A percentile compares a stretch with the other conserved stretches of the same genome.
phyloP scores from a whole-genome alignment of 1,284 basidiomycete genomes.

The Tylopilus sp. region DNA sequence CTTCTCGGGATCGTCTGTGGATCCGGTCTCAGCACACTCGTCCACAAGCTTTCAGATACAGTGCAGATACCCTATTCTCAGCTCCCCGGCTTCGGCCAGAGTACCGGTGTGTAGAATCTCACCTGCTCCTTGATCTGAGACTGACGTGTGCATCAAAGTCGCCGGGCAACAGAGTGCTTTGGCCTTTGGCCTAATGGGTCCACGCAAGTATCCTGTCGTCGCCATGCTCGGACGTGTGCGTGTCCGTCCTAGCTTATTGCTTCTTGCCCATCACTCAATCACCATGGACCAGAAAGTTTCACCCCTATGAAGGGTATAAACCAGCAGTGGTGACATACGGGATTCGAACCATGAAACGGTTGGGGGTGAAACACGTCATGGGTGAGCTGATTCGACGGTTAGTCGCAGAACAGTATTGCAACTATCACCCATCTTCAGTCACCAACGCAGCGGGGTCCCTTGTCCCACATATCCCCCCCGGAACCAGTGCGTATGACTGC shows the following conservation, averaged over 20 bases:
- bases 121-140: neutral
- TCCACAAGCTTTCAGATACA: slow-evolving; percentile 49
- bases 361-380: slow-evolving; percentile 73
- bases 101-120: slow-evolving; percentile 53
- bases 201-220: slow-evolving; percentile 64
- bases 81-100: slow-evolving; percentile 67
- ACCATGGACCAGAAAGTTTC: slow-evolving; percentile 47
- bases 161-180: slow-evolving; percentile 72
- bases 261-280: neutral
- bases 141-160: slow-evolving; percentile 39
- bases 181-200: slow-evolving; percentile 73
- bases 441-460: slow-evolving; percentile 83
- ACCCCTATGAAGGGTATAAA: slow-evolving; percentile 77
- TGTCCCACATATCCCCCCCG: slow-evolving; percentile 68
- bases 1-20: slow-evolving; percentile 76
- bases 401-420: slow-evolving; percentile 1
- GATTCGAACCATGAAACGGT: slow-evolving; percentile 67
- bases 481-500: slow-evolving; percentile 60
- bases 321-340: slow-evolving; percentile 70
- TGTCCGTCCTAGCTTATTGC: slow-evolving; percentile 3
- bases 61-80: slow-evolving; percentile 56
- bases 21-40: slow-evolving; percentile 69
- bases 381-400: slow-evolving; percentile 43
- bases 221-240: slow-evolving; percentile 80
- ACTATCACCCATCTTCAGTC: slow-evolving; percentile 45